Evolutionary conservation across 306 rosid genomes (phyloP), one percentile per base, ranked within the genome.

Genomic region (Cucurbita moschata): DNA sequence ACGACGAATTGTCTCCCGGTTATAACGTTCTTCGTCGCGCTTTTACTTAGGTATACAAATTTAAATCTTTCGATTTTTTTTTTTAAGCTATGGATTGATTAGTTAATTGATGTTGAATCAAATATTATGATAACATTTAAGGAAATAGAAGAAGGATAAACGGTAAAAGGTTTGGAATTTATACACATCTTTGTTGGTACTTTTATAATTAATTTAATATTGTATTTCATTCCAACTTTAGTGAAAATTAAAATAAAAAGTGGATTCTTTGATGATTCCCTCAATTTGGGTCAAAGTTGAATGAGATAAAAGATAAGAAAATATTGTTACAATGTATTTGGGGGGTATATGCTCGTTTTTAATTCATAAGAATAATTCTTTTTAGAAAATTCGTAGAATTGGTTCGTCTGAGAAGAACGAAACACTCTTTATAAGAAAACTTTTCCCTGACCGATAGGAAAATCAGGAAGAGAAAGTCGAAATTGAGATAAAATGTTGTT

Each of bases 11-110:
- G 79, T 57, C 96, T 92, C 77, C 97, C 97, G 1, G 96, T 80
- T 71, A 89, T 86, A 10, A 92, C 97, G 63, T 92, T 92, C 83
- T 79, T 89, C 78, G 82, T 92, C 71, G 96, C 97, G 2, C 86
- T 89, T 35, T 4, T 86, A 14, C 78, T 92, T 78, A 82, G 96
- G 97, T 86, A 76, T 42, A 59, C 42, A 13, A 19, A 19, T 4
- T 56, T 56, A 10, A 21, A 1, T 55, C 0, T 19, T 8, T 19
- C 6, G 2, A 10, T 18, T 18, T 18, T 30, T 21, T 21, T 21
- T 55, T 55, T 55, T 9, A 1, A 30, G 4, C 35, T 55, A 4
- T 19, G 19, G 21, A 26, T 26, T 26, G 26, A 1, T 26, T 26
- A 26, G 26, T 26, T 26, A 26, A 26, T 26, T 26, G 26, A 26